These are phyloP conservation scores for Ogataea pini DNA, from an alignment of 805 yeast species.

Conservation along the genomic window DNA sequence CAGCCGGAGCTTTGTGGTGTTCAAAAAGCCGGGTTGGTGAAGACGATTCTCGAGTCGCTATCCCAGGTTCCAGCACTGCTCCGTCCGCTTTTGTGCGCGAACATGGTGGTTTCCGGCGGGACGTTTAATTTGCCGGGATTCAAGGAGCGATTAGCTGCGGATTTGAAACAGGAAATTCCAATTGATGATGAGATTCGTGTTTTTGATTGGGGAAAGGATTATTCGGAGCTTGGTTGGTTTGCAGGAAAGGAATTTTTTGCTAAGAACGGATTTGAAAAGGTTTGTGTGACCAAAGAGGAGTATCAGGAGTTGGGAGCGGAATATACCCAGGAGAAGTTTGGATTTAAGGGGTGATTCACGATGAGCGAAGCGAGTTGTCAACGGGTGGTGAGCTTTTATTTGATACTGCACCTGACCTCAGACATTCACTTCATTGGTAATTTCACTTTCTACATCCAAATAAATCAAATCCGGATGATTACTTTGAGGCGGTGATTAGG, in stretches of 20 bases:
- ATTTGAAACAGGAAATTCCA: conserved; percentile 67
- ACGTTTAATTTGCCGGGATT: conserved; percentile 71
- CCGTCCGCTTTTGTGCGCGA: conserved; percentile 75
- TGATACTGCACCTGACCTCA: no score
- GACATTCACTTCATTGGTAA: no score
- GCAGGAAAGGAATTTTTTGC: conserved; percentile 53
- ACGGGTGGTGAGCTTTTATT: no score
- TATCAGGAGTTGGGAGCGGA: conserved; percentile 81
- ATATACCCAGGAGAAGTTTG: conserved; percentile 37
- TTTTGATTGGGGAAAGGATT: conserved; percentile 36
- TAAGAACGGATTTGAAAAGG: conserved; percentile 46
- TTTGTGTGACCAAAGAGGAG: conserved; percentile 72
- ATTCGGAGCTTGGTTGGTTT: conserved; percentile 50
- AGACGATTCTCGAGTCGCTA: conserved; percentile 67
- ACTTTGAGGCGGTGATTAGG: no score
- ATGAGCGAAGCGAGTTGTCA: neutral
- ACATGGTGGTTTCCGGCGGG: conserved; percentile 83
- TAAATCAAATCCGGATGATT: no score
- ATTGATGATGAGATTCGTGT: conserved; percentile 67
- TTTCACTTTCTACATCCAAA: no score
- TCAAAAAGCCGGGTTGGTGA: conserved; percentile 76
- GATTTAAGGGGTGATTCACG: conserved; percentile 20
- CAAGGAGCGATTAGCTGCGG: conserved; percentile 56
- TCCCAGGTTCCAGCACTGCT: conserved; percentile 69
- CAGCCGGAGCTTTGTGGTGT: conserved; percentile 83